phyloP scores from a whole-genome alignment of 1,284 basidiomycete genomes.

The Fistulina hepatica region DNA sequence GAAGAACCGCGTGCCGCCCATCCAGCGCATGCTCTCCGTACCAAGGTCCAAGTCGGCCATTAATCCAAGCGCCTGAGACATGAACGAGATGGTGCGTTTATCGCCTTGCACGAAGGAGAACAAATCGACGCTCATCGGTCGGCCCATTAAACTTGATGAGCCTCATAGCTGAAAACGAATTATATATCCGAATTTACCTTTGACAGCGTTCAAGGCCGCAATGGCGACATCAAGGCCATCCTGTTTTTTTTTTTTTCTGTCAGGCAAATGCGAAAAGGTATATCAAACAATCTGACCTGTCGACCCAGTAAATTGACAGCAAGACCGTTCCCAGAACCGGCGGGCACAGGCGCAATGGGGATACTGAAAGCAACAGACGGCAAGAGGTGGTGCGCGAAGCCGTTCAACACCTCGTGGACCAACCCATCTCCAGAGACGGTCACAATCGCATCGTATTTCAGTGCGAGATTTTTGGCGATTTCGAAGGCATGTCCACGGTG shows the following conservation, averaged over 20 bases:
- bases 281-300: constrained; percentile 30
- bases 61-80: constrained; percentile 80
- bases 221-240: constrained; percentile 66
- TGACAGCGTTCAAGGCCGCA: constrained; percentile 79
- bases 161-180: background rate
- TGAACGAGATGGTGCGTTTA: constrained; percentile 72
- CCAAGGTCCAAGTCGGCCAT: constrained; percentile 88
- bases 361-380: constrained; percentile 62
- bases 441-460: constrained; percentile 60
- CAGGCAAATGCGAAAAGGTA: constrained; percentile 1
- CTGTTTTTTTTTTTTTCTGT: constrained; percentile 21
- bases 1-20: constrained; percentile 90
- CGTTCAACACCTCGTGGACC: constrained; percentile 83
- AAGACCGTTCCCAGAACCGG: constrained; percentile 80
- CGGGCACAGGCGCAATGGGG: constrained; percentile 81
- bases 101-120: constrained; percentile 69
- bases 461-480: constrained; percentile 40
- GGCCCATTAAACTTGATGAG: constrained; percentile 31
- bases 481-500: constrained; percentile 55
- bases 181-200: constrained; percentile 40
- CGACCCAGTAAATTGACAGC: constrained; percentile 64
- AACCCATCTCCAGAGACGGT: constrained; percentile 75
- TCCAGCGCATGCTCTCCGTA: constrained; percentile 83
- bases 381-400: constrained; percentile 65
- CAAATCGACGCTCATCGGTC: constrained; percentile 68